Conservation (phyloP, 768 basidiomycete genomes). For the Lactifluus pinguis region DNA sequence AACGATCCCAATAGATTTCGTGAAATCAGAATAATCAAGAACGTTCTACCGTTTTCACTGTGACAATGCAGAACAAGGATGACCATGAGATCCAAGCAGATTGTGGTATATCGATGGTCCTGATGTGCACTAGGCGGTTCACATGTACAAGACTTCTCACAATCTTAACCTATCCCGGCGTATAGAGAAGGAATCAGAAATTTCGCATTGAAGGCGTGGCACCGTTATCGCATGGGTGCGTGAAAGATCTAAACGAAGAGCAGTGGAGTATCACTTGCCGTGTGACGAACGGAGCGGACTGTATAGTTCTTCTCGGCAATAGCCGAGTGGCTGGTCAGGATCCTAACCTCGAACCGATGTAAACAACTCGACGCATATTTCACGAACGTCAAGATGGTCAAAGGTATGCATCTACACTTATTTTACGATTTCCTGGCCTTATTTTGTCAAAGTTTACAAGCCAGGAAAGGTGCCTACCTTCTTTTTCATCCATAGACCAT, state of each 20-base stretch:
- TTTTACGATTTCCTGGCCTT: not conserved
- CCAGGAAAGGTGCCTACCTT: slow-evolving; percentile 67
- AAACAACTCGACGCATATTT: not conserved
- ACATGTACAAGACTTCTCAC: not conserved
- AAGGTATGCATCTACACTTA: slow-evolving; percentile 16
- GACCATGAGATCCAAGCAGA: not conserved
- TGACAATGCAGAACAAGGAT: not conserved
- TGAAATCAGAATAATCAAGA: slow-evolving; percentile 1
- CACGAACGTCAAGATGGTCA: slow-evolving; percentile 24
- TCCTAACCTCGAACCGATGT: not conserved
- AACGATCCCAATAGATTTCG: not conserved
- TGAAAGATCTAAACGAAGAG: no score
- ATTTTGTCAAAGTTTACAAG: slow-evolving; percentile 64
- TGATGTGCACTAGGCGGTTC: not conserved
- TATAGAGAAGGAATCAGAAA: not conserved
- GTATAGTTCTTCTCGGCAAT: slow-evolving; percentile 22
- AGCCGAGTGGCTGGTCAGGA: slow-evolving; percentile 23
- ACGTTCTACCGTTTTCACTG: not conserved
- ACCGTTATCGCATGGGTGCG: not conserved
- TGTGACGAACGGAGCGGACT: not conserved
- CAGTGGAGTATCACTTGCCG: no score
- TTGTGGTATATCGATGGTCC: not conserved
- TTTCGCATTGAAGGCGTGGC: not conserved
- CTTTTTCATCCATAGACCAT: not conserved
- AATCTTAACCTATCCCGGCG: slow-evolving; percentile 9